A percentile compares a stretch with the other conserved stretches of the same genome.
Evolutionary conservation across 192 early-diverging fungal genomes (phyloP).

Genomic region (Irineochytrium annulatum): DNA sequence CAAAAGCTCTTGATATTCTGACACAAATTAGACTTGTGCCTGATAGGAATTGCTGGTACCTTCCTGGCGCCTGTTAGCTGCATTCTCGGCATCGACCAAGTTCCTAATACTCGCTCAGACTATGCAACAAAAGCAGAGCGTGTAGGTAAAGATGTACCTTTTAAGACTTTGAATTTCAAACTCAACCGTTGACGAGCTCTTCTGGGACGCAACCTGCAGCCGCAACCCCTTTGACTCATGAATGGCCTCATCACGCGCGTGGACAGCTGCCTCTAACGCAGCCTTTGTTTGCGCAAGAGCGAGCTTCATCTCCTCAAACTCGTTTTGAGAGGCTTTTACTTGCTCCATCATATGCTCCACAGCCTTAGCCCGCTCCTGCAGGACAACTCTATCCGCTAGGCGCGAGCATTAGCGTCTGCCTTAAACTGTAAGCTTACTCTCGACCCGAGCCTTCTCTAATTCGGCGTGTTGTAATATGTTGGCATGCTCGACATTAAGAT

Average conservation of each 20-base stretch:
- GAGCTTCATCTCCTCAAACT: constrained; percentile 16
- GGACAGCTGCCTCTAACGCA: background rate
- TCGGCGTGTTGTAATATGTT: constrained; percentile 26
- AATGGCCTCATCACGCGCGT: constrained; percentile 34
- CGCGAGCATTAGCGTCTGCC: background rate
- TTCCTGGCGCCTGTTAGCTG: constrained; percentile 41
- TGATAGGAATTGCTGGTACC: constrained; percentile 18
- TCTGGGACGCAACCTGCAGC: constrained; percentile 21
- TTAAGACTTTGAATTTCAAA: constrained; percentile 52
- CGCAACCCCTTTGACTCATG: constrained; percentile 33
- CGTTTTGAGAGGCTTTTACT: constrained; percentile 6
- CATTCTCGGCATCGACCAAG: constrained; percentile 42
- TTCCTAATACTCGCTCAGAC: constrained; percentile 22
- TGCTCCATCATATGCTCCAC: constrained; percentile 18
- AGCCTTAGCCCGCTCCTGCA: constrained; percentile 23
- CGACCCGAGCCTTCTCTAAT: constrained; percentile 36
- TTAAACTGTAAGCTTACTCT: constrained; percentile 19
- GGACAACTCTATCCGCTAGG: constrained; percentile 22
- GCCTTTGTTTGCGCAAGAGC: constrained; percentile 17
- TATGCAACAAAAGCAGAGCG: background rate
- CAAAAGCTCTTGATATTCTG: constrained; percentile 45
- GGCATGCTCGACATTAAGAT: constrained; percentile 37
- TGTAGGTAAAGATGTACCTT: constrained; percentile 18
- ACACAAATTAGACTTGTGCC: background rate
- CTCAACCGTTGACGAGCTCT: constrained; percentile 36